Percentiles rank a stretch among this genome's conserved stretches.
Conservation (phyloP, 352 stramenopile species). For the Phytophthora brassicae region DNA sequence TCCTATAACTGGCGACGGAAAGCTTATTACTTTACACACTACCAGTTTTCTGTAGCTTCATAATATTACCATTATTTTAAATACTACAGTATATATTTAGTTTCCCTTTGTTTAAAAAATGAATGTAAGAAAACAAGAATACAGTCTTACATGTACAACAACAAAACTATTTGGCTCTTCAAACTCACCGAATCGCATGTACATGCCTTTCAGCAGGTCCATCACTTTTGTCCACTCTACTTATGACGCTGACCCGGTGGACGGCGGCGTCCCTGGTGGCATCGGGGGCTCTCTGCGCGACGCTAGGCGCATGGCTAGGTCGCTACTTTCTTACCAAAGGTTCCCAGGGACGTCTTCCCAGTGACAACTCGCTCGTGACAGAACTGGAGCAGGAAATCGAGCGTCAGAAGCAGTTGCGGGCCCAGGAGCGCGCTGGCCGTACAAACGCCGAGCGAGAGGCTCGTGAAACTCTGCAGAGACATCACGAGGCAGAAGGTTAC, state of each 20-base stretch:
- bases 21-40: no score
- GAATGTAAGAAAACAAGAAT: no score
- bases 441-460: conserved; percentile 73
- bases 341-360: conserved; percentile 8
- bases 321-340: conserved; percentile 17
- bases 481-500: conserved; percentile 69
- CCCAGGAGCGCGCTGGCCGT: conserved; percentile 70
- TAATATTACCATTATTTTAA: no score
- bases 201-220: not conserved
- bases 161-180: not conserved
- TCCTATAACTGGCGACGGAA: no score
- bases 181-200: not conserved
- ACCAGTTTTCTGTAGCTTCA: no score
- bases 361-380: conserved; percentile 38
- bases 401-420: conserved; percentile 67
- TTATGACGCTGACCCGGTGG: conserved; percentile 30
- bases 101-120: no score
- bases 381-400: conserved; percentile 67
- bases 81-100: no score
- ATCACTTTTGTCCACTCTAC: conserved; percentile 16
- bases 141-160: no score
- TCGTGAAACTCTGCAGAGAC: conserved; percentile 60
- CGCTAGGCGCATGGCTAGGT: conserved; percentile 27
- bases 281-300: conserved; percentile 25
- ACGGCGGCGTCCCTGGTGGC: conserved; percentile 26